Evolutionary conservation across 2,329 filamentous ascomycete genomes (phyloP), one percentile per base, ranked within the genome.

Genomic region (Xylaria sp.): DNA sequence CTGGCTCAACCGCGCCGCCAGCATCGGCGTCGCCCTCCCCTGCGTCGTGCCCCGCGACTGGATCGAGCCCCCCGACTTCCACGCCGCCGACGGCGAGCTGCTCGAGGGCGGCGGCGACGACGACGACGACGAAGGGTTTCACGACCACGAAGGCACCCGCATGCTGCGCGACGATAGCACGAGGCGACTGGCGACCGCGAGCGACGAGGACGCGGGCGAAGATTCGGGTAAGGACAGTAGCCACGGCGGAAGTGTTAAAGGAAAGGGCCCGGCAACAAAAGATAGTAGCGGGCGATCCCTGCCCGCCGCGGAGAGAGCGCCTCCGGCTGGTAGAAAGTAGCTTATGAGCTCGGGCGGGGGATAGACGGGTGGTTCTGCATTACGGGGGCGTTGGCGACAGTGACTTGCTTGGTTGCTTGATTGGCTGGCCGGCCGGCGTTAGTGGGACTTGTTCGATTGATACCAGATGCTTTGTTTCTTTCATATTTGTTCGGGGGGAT

Each of bases 1-100:
- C 17, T 95, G 90, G 88, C 75, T 95, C 49, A 95, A 95, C 67
- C 83, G 91, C 50, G 91, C 91, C 1, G 91, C 91, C n/a, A 88
- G 83, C 63, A 90, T 95, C 59, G 91, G 91, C 38, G 82, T 92
- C 47, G 88, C 88, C 11, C 72, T 95, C 34, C 91, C 91, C 13
- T 95, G 91, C 69, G 82, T 95, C 18, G 90, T 95, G 43, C 91
- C 91, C 11, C 81, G 82, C 56, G 90, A 92, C 67, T 94, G 90
- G 90, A 84, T 94, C 59, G 83, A 87, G 42, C 87, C 90, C 45
- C 90, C 90, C 1, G 90, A 92, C 63, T 87, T 85, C 66, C 88
- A 90, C 55, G 86, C 82, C 16, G 85, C 84, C 29, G 88, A 91
- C 56, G 89, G 88, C 55, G 87, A 86, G 66, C 76, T 90, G 54